Percentiles rank a stretch among this genome's conserved stretches.
Conservation (phyloP, 768 basidiomycete species). For the Russula brevipes region DNA sequence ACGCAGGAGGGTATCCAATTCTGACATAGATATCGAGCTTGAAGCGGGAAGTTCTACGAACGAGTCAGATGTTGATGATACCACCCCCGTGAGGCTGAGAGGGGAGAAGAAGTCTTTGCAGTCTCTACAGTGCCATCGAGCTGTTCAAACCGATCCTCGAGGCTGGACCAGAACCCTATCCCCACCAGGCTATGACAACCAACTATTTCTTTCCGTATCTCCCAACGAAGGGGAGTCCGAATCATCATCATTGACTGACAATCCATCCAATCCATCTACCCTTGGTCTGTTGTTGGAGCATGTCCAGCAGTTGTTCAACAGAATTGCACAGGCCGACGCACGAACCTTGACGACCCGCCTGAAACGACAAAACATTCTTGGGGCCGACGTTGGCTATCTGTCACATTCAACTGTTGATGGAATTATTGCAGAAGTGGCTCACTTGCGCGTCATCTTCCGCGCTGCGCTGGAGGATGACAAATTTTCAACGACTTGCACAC, state of each 20-base stretch:
- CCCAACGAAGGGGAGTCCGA: slow-evolving; percentile 64
- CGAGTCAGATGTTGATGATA: slow-evolving; percentile 3
- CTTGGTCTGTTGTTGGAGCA: slow-evolving; percentile 60
- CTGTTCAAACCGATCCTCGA: slow-evolving; percentile 59
- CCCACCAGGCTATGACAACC: slow-evolving; percentile 19
- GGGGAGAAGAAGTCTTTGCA: not conserved
- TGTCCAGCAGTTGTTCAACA: slow-evolving; percentile 55
- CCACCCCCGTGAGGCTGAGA: slow-evolving; percentile 4
- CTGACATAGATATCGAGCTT: slow-evolving; percentile 5
- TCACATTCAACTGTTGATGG: slow-evolving; percentile 75
- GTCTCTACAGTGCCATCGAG: slow-evolving; percentile 32
- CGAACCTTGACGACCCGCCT: slow-evolving; percentile 83
- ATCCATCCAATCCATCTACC: slow-evolving; percentile 43
- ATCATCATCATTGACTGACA: slow-evolving; percentile 63
- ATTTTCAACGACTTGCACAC: slow-evolving; percentile 52
- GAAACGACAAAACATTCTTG: slow-evolving; percentile 82
- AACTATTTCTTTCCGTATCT: slow-evolving; percentile 39
- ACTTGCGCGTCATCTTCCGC: slow-evolving; percentile 71
- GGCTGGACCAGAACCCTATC: slow-evolving; percentile 30
- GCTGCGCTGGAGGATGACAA: slow-evolving; percentile 71
- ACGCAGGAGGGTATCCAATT: slow-evolving; percentile 32
- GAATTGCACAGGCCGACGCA: slow-evolving; percentile 72
- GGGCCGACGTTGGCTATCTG: slow-evolving; percentile 81
- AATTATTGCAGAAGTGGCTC: slow-evolving; percentile 64
- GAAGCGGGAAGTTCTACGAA: slow-evolving; percentile 6